Evolutionary conservation across 2,329 filamentous ascomycete genomes (phyloP), one percentile per base, ranked within the genome.

Genomic region (Paradendryphiella salina): DNA sequence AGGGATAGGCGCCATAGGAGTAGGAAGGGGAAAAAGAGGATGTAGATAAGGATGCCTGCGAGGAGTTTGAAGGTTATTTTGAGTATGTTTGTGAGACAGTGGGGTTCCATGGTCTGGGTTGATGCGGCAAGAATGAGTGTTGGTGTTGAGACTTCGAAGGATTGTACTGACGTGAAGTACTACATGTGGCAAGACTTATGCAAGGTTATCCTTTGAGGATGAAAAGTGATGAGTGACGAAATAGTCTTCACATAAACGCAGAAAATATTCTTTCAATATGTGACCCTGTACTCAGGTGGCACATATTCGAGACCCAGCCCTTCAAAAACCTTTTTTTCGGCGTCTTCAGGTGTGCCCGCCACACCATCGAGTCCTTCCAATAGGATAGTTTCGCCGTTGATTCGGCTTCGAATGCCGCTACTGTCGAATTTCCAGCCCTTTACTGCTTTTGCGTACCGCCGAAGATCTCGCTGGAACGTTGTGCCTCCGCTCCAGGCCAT

Each of bases 401-500:
- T 71, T 7, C 86, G 79, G 63, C 84, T 85, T 36, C 91, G 81
- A 9, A 96, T 83, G 0, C 94, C 94, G 64, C 89, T 95, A 56
- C 88, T 94, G 68, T 96, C 92, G 67, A 97, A 97, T 71, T 94
- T 96, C 80, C 90, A 86, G 0, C 79, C 79, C 63, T 83, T 85
- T 50, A 81, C 79, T 31, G 85, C 80, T 71, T 89, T 92, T 54
- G 87, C 90, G 73, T 93, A 96, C 28, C 86, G 78, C 33, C 93
- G 79, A 46, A 97, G 70, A 71, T 97, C 94, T 18, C 93, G 80
- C 76, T 96, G 85, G 61, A 96, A 97, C 0, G 91, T 96, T 0
- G 87, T 96, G 1, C 86, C 93, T 0, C 91, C 89, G 13, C 84
- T 87, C 94, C 93, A 97, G 1, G 91, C 92, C 14, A 93, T 76